These are phyloP conservation scores for Pseudogymnoascus destructans DNA, from an alignment of 2,329 filamentous ascomycete genomes.

Conservation along the genomic window DNA sequence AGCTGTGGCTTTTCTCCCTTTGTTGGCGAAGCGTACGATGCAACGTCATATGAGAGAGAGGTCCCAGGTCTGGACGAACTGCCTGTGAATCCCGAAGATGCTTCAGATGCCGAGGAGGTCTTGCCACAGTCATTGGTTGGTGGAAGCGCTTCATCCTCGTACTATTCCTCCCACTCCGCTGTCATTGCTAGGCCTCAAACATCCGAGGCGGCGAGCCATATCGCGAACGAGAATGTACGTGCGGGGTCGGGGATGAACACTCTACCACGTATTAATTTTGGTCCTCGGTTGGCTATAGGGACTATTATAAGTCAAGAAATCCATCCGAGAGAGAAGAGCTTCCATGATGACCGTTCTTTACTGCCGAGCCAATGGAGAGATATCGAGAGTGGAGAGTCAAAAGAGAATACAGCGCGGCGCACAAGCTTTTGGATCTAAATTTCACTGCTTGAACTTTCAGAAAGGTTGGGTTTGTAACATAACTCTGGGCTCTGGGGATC, in stretches of 20 bases:
- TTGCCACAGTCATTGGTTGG: not conserved
- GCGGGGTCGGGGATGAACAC: not conserved
- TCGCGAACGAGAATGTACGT: not conserved
- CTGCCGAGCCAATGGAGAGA: constrained; percentile 20
- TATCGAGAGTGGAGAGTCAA: not conserved
- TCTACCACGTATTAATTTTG: not conserved
- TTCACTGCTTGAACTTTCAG: not conserved
- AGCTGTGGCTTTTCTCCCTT: not conserved
- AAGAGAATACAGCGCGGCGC: constrained; percentile 13
- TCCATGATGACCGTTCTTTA: constrained; percentile 20
- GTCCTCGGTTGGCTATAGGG: not conserved
- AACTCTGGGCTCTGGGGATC: not conserved
- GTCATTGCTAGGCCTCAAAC: not conserved
- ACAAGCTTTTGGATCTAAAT: constrained; percentile 18
- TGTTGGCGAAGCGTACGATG: not conserved
- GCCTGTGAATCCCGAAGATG: not conserved
- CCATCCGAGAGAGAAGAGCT: constrained; percentile 14
- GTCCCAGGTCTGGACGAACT: constrained; percentile 2
- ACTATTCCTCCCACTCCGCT: not conserved
- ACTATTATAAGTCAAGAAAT: constrained; percentile 2
- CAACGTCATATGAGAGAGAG: constrained; percentile 9
- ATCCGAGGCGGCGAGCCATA: not conserved
- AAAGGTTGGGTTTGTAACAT: not conserved
- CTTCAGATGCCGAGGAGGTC: not conserved
- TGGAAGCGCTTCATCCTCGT: not conserved